These are phyloP conservation scores for Fusarium lateritium DNA, from an alignment of 2,329 filamentous ascomycete genomes.

Conservation along the genomic window DNA sequence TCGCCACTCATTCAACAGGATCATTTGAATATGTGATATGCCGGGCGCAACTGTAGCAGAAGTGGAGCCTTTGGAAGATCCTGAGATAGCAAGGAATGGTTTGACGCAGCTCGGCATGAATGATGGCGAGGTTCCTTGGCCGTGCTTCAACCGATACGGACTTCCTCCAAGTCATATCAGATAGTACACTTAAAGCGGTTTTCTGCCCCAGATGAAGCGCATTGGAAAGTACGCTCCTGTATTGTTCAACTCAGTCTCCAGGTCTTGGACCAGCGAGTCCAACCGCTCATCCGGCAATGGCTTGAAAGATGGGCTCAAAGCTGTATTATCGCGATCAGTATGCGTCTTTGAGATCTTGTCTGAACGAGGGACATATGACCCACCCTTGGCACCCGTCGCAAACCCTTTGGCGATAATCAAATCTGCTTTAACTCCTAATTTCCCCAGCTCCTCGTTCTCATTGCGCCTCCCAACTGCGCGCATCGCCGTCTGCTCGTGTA, in stretches of 20 bases:
- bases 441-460: neutral
- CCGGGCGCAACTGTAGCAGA: too few relatives aligned
- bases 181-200: neutral
- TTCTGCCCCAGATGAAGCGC: conserved; percentile 22
- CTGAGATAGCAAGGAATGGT: too few relatives aligned
- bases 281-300: conserved; percentile 5
- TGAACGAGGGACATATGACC: neutral
- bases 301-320: neutral
- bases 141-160: too few relatives aligned
- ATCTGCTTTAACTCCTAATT: neutral
- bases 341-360: accelerated
- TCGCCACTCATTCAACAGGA: too few relatives aligned
- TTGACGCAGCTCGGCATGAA: too few relatives aligned
- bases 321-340: neutral
- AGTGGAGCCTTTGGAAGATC: too few relatives aligned
- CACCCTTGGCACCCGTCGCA: conserved; percentile 14
- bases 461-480: conserved; percentile 1
- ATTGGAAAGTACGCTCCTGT: conserved; percentile 6
- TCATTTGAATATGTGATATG: too few relatives aligned
- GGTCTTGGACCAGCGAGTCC: neutral
- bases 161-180: too few relatives aligned
- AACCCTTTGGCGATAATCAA: conserved; percentile 17
- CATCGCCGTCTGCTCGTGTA: neutral
- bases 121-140: too few relatives aligned
- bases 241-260: neutral